Evolutionary conservation across 495 filamentous ascomycete species (phyloP), one percentile per base, ranked within the genome.

Genomic region (Evansstolkia leycettana): DNA sequence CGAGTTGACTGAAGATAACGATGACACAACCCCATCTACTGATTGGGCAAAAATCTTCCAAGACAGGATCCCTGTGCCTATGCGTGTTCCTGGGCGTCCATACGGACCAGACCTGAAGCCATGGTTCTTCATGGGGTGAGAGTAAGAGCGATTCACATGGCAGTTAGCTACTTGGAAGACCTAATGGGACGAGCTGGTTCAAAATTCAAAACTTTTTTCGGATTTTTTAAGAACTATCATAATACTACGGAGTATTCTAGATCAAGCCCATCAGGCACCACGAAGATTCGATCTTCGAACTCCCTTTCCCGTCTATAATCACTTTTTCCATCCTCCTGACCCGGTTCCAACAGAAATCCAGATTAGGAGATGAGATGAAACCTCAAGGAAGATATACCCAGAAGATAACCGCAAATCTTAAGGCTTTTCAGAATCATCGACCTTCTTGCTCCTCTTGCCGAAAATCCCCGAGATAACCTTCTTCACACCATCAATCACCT

Each of bases 1-100:
- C 9, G 18, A 7, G 11, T 34, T 39, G 31, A 17, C 33, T 25
- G 32, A 39, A 26, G 14, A 36, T 31, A 17, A 33, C 15, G 27
- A 31, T 7, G 35, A 46, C 16, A 38, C 39, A 12, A 15, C 27
- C 2, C 27, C 13, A 29, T n/a, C 27, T 29, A 4, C 19, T 17
- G 33, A 46, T 13, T 26, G 43, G 19, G 26, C 43, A 43, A 60
- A 61, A 16, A 59, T 73, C 7, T 89, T 93, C 46, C 40, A 63
- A 6, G 56, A 51, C 0, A 51, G 41, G 0, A 54, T 92, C 4
- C 84, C 83, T 0, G 66, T 89, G 1, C 86, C 87, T 2, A 85
- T 92, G 72, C 47, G 67, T 35, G 45, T 69, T 23, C 84, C 84
- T 4, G 75, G 69, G 0, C 43, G 54, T 16, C 33, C 36, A 19